Percentiles rank a stretch among this genome's conserved stretches.
phyloP scores from a whole-genome alignment of 108 stramenopile genomes.

The Aurantiochytrium sp. region DNA sequence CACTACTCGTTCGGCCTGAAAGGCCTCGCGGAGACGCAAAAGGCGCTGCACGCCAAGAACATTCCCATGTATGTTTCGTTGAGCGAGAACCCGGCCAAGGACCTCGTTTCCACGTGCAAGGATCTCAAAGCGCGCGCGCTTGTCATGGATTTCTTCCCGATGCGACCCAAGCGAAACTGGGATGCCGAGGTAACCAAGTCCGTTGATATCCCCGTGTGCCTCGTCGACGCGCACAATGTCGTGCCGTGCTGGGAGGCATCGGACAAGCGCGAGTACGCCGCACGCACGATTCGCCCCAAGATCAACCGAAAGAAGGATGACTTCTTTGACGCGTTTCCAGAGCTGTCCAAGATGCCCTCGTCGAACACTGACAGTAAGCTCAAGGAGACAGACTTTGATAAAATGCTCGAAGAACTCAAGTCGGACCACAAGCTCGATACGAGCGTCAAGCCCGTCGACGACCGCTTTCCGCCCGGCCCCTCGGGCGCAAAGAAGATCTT shows the following conservation, averaged over 20 bases:
- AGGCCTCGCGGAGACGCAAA: conserved; percentile 70
- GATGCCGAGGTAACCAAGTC: conserved; percentile 49
- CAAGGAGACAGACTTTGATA: neutral
- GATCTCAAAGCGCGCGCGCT: conserved; percentile 47
- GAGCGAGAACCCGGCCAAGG: conserved; percentile 40
- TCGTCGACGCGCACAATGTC: conserved; percentile 96
- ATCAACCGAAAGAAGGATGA: conserved; percentile 65
- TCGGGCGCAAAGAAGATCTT: conserved; percentile 63
- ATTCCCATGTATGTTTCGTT: conserved; percentile 73
- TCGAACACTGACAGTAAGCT: neutral
- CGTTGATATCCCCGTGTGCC: conserved; percentile 65
- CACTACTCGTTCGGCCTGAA: conserved; percentile 76
- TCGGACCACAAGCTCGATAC: conserved; percentile 45
- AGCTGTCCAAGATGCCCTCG: conserved; percentile 11
- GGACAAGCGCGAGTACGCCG: conserved; percentile 78
- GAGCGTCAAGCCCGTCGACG: conserved; percentile 49
- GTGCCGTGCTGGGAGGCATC: conserved; percentile 91
- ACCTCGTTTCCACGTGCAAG: conserved; percentile 37
- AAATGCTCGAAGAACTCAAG: conserved; percentile 21
- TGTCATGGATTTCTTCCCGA: conserved; percentile 78
- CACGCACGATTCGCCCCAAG: conserved; percentile 86
- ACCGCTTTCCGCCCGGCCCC: conserved; percentile 59
- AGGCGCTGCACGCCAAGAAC: conserved; percentile 47
- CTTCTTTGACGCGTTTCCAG: conserved; percentile 68
- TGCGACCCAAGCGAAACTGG: conserved; percentile 65